Evolutionary conservation across 139 green algal genomes (phyloP).

Genomic region (Gonium pectorale): DNA sequence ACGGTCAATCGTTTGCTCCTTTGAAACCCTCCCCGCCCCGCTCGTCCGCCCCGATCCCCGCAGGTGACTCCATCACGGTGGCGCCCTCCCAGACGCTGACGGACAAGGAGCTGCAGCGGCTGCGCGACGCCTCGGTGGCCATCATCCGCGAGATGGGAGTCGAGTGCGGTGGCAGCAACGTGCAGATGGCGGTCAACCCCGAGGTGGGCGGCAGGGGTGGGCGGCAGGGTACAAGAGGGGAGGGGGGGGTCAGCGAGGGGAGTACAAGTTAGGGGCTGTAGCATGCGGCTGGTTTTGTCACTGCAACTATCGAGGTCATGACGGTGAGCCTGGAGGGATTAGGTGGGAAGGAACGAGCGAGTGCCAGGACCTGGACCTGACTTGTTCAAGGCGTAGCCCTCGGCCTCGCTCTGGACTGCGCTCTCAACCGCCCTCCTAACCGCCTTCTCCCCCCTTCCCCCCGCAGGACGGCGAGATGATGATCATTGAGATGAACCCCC

Average conservation of each 20-base stretch:
- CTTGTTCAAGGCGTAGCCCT: too few species aligned
- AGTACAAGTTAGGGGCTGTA: not conserved
- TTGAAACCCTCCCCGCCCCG: not conserved
- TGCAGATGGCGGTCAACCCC: conserved; percentile 98
- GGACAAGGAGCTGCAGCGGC: conserved; percentile 97
- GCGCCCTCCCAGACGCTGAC: conserved; percentile 90
- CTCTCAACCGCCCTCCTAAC: not conserved
- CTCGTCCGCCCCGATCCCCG: not conserved
- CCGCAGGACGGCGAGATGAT: conserved; percentile 89
- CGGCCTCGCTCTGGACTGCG: too few species aligned
- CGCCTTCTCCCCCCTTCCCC: not conserved
- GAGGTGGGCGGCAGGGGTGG: conserved; percentile 47
- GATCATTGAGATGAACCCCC: conserved; percentile 99
- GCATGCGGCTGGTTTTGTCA: too few species aligned
- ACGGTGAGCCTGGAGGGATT: too few species aligned
- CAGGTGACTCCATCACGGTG: conserved; percentile 82
- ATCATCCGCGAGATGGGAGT: conserved; percentile 98
- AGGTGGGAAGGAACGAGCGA: too few species aligned
- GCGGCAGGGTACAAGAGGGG: not conserved
- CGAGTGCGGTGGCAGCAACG: conserved; percentile 98
- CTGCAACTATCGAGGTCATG: too few species aligned
- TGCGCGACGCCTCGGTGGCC: conserved; percentile 76
- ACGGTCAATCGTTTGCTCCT: too few species aligned
- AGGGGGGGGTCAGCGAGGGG: not conserved
- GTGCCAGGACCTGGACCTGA: too few species aligned